Base-by-base conservation (phyloP, 164 flowering plant species). In the Stephania cephalantha region DNA sequence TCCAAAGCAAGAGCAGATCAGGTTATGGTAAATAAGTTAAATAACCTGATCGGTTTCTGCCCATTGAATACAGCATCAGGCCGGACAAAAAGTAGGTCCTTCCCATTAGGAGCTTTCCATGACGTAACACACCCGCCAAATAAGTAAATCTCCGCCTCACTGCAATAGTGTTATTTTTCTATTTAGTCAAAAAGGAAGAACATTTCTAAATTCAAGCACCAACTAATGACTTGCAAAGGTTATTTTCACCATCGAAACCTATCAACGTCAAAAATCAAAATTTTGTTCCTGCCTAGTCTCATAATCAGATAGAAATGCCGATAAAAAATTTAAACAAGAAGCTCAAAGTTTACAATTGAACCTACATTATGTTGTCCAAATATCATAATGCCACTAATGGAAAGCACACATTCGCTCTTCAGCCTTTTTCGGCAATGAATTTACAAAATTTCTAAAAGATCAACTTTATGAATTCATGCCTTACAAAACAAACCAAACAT, bases 21-120 rank as follows among this genome's bases (percentile, higher is more conserved):
- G 58, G 25, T n/a, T 12, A 65, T 9, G 29, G 74, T 13, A 12
- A 25, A 25, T 25, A 25, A 25, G 25, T 25, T 18, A 69, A 22
- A 71, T 61, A 72, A 94, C 98, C 98, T 95, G 86, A 95, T 93
- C n/a, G 99, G 98, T 78, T 93, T 93, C 78, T 89, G 85, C 76
- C 92, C 92, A 77, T 89, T 89, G 78, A 95, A 93, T 2, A 90
- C 97, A 78, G 97, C 95, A 87, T 91, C 99, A 42, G 98, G 98
- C 31, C 97, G 87, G 69, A 95, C 97, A 83, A 88, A 95, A 29
- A 95, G 89, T 25, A 95, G 90, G 79, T 95, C 98, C 81, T 89
- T 92, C 9, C 85, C 88, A 74, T 78, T 81, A n/a, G 84, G 78
- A 72, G 83, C 89, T 86, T 89, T 95, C 98, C 98, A 95, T 61